Evolutionary conservation across 1,139 yeast genomes (phyloP).

Genomic region (Candida tetrigidarum): DNA sequence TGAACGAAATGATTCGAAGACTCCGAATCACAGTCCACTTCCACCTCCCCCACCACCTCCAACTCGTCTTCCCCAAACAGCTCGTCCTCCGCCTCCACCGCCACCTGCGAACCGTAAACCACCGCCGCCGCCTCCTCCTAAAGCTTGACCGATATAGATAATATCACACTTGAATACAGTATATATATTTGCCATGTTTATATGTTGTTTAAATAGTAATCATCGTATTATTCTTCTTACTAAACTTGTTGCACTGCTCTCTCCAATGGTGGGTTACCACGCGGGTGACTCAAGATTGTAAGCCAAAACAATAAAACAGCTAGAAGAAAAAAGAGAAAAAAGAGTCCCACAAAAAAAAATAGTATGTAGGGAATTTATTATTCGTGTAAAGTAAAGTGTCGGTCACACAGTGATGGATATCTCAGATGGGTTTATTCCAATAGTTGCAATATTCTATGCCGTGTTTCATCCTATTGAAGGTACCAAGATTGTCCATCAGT

Average conservation of each 20-base stretch:
- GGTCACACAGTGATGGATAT: slow-evolving; percentile 40
- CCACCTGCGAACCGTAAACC: too few species aligned
- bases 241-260: too few species aligned
- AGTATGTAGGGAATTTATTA: background rate
- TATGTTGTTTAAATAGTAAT: too few species aligned
- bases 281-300: too few species aligned
- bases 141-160: too few species aligned
- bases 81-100: slow-evolving; percentile 23
- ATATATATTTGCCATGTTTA: too few species aligned
- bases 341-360: background rate
- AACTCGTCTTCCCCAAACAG: slow-evolving; percentile 23
- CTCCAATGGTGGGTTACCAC: too few species aligned
- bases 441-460: slow-evolving; percentile 84
- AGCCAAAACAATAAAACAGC: too few species aligned
- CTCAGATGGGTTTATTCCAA: slow-evolving; percentile 75
- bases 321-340: background rate
- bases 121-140: slow-evolving; percentile 23
- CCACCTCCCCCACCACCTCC: slow-evolving; percentile 26
- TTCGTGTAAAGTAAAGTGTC: background rate
- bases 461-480: slow-evolving; percentile 97
- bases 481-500: slow-evolving; percentile 90
- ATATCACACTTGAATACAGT: too few species aligned
- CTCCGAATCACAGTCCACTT: slow-evolving; percentile 9
- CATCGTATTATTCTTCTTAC: too few species aligned
- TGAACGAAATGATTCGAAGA: slow-evolving; percentile 14